phyloP scores from a whole-genome alignment of 2,329 filamentous ascomycete genomes.

The Domatiomyces globalis region DNA sequence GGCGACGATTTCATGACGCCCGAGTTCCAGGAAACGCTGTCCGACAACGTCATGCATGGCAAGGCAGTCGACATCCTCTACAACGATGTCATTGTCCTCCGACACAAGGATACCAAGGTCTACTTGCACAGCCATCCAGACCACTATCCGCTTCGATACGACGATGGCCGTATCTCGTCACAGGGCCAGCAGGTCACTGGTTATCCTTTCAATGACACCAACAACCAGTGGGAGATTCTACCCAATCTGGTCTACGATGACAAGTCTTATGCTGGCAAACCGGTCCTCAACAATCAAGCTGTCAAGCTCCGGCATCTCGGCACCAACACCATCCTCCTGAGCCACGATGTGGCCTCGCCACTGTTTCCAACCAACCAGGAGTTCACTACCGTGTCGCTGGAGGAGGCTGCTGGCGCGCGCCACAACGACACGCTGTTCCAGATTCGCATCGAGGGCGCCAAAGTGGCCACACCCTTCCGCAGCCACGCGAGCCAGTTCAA shows the following conservation, averaged over 20 bases:
- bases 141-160: slow-evolving; percentile 82
- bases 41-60: slow-evolving; percentile 83
- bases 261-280: slow-evolving; percentile 43
- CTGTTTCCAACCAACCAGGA: slow-evolving; percentile 97
- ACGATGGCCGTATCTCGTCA: slow-evolving; percentile 91
- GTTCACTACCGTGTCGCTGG: slow-evolving; percentile 67
- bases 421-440: slow-evolving; percentile 88
- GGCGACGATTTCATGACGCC: slow-evolving; percentile 99
- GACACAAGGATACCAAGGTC: slow-evolving; percentile 94
- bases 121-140: slow-evolving; percentile 91
- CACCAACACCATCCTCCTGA: slow-evolving; percentile 74
- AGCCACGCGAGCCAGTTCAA: slow-evolving; percentile 90
- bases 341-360: slow-evolving; percentile 92
- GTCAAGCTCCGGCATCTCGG: slow-evolving; percentile 75
- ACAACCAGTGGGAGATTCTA: slow-evolving; percentile 94
- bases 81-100: slow-evolving; percentile 73
- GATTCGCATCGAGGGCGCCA: slow-evolving; percentile 75
- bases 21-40: slow-evolving; percentile 92
- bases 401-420: slow-evolving; percentile 58
- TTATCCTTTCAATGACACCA: slow-evolving; percentile 95
- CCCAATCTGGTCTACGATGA: slow-evolving; percentile 44
- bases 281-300: slow-evolving; percentile 69
- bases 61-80: slow-evolving; percentile 79
- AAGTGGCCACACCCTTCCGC: slow-evolving; percentile 70
- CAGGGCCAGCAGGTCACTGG: slow-evolving; percentile 97